Conservation (phyloP, 805 yeast genomes). For the Zygoascus biomembranicola region DNA sequence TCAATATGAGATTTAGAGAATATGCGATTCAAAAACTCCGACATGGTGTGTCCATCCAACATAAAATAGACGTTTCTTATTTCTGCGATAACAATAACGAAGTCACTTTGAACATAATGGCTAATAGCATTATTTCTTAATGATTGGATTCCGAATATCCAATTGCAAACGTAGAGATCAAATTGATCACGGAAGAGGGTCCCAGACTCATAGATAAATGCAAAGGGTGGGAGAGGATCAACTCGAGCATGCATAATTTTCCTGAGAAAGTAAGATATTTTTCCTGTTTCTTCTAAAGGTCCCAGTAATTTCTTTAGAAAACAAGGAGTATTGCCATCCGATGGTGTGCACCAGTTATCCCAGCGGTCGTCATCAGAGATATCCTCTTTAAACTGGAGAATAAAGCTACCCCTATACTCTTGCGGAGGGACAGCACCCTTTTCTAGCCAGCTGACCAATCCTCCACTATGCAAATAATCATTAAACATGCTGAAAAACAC, state of each 20-base stretch:
- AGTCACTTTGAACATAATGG: not conserved
- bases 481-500: not conserved
- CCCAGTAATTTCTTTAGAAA: not conserved
- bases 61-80: slow-evolving; percentile 1
- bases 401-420: not conserved
- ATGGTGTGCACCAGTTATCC: not conserved
- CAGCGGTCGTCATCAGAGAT: not conserved
- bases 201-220: not conserved
- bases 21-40: not conserved
- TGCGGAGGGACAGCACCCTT: not conserved
- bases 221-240: not conserved
- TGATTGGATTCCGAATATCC: not conserved
- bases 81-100: not conserved
- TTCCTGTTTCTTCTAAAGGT: not conserved
- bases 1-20: not conserved
- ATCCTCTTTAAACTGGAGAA: not conserved
- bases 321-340: not conserved
- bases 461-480: slow-evolving; percentile 1
- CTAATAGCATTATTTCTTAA: not conserved
- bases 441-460: not conserved
- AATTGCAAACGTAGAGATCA: not conserved
- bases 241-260: not conserved
- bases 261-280: not conserved
- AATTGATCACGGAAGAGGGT: not conserved
- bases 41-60: slow-evolving; percentile 3